Evolutionary conservation across 352 stramenopile species (phyloP), one percentile per base, ranked within the genome.

Genomic region (Phytopythium sindhum): DNA sequence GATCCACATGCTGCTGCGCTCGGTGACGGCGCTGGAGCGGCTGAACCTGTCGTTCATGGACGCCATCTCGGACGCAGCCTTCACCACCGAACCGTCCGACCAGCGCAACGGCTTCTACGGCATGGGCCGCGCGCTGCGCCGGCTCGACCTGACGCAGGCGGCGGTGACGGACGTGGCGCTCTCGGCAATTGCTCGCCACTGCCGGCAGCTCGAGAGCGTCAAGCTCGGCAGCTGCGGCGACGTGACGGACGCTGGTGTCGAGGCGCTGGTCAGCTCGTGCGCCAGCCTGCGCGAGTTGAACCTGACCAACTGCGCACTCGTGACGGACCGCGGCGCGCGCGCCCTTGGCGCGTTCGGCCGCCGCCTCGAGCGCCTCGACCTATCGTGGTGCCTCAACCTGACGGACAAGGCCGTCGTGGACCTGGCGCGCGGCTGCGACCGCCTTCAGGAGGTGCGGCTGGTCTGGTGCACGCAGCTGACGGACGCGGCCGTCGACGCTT

Each of bases 301-400:
- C 39, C 66, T 96, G 54, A 92, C 79, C 68, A 94, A 96, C 63
- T 96, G 87, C 47, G 81, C 75, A 21, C 70, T 90, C n/a, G 67
- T 96, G 48, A 94, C 82, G 44, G 87, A 96, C 64, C 76, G 80
- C 23, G 81, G 85, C 21, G 80, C 91, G 11, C 65, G 72, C 28
- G 75, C 79, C n/a, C 60, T 91, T 12, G 84, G 77, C 31, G 55
- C 37, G 6, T 73, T 89, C 47, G 80, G 73, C 28, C 75, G 83
- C 47, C 78, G 76, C 15, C 73, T 96, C 47, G 75, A 89, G 60
- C 67, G 61, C 26, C 64, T 96, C 39, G 90, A 94, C 61, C 56
- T 96, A 33, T 92, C 86, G 54, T 96, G 88, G 88, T 95, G 86
- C 70, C 88, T 94, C 74, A 93, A 95, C 72, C 90, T 96, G 61